A percentile compares a stretch with the other conserved stretches of the same genome.
These are phyloP conservation scores for Sphaerulina vaccinii DNA, from an alignment of 2,329 filamentous ascomycete genomes.

Conservation along the genomic window DNA sequence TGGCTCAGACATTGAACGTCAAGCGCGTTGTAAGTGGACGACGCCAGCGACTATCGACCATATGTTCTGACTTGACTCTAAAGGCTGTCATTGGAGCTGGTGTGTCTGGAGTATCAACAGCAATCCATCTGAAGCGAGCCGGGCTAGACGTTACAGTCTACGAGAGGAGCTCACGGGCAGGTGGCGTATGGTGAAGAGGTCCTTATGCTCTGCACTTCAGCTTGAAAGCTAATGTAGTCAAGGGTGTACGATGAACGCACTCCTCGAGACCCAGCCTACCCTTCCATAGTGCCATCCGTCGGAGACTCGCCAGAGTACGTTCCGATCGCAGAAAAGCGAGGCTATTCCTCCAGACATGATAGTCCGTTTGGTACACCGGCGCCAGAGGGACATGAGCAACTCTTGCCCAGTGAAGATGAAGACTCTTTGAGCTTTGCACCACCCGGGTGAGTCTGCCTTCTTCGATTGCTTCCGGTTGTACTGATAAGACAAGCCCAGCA, in stretches of 20 bases:
- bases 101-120: conserved; percentile 51
- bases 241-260: conserved; percentile 53
- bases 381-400: background rate
- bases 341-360: conserved; percentile 14
- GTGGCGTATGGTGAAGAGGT: conserved; percentile 54
- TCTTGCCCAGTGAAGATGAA: background rate
- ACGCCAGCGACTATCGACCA: no score
- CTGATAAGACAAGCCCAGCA: conserved; percentile 40
- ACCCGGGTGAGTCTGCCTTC: conserved; percentile 43
- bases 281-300: conserved; percentile 40
- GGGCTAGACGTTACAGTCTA: conserved; percentile 55
- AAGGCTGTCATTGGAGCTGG: conserved; percentile 53
- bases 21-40: conserved; percentile 16
- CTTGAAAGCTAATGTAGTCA: conserved; percentile 9
- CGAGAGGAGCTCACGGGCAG: conserved; percentile 53
- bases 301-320: conserved; percentile 36
- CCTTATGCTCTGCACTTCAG: background rate
- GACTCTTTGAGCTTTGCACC: conserved; percentile 41
- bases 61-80: background rate
- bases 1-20: conserved; percentile 6
- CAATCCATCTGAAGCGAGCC: conserved; percentile 47
- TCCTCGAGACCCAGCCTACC: conserved; percentile 51
- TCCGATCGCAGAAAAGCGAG: background rate
- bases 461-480: background rate
- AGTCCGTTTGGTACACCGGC: conserved; percentile 18